A percentile compares a stretch with the other conserved stretches of the same genome.
Conservation (phyloP, 768 basidiomycete species). For the Amylocystis lapponica region DNA sequence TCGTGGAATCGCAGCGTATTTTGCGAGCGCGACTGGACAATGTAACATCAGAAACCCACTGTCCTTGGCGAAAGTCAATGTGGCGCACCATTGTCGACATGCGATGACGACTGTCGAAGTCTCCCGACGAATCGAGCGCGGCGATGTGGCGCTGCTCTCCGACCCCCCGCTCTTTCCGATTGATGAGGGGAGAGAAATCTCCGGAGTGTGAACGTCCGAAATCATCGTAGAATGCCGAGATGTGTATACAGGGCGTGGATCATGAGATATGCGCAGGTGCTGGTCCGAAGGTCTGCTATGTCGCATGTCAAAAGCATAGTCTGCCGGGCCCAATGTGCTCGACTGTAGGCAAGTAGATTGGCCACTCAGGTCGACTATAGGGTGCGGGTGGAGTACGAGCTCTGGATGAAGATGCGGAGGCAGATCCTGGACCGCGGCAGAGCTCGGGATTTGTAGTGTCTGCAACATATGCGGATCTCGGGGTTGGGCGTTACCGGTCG, state of each 20-base stretch:
- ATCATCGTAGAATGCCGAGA: constrained; percentile 18
- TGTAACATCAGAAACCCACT: constrained; percentile 11
- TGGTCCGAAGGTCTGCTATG: constrained; percentile 21
- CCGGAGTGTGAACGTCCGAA: constrained; percentile 13
- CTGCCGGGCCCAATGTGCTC: constrained; percentile 16
- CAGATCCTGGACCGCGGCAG: constrained; percentile 17
- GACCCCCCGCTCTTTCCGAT: constrained; percentile 13
- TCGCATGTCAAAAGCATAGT: constrained; percentile 23
- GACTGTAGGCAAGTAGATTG: constrained; percentile 16
- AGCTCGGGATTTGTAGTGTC: constrained; percentile 22
- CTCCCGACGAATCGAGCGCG: constrained; percentile 22
- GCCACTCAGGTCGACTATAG: constrained; percentile 18
- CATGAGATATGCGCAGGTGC: constrained; percentile 17
- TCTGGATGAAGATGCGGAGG: constrained; percentile 13
- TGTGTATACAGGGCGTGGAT: constrained; percentile 11
- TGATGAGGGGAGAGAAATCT: constrained; percentile 12
- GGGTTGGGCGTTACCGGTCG: constrained; percentile 17
- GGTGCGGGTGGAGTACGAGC: constrained; percentile 18
- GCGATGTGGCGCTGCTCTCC: constrained; percentile 16
- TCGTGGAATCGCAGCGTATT: constrained; percentile 80
- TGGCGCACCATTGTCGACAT: constrained; percentile 73
- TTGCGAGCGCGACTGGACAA: constrained; percentile 69
- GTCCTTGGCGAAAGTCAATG: constrained; percentile 12
- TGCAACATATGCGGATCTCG: constrained; percentile 23
- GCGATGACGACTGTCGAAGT: constrained; percentile 69